phyloP scores from a whole-genome alignment of 208 protist genomes.

The Blastocrithidia nonstop region DNA sequence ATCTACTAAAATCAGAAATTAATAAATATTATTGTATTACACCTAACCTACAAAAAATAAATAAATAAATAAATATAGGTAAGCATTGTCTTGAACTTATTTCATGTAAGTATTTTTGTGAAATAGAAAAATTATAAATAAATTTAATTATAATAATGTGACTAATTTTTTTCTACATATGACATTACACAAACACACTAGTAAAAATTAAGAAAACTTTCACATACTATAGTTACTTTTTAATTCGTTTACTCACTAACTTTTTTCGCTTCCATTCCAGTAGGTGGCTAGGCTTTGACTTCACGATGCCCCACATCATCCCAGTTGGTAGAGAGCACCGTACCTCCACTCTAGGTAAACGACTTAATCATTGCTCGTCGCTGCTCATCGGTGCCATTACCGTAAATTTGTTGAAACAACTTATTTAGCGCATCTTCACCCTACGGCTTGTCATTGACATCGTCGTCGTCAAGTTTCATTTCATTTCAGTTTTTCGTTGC shows the following conservation, averaged over 20 bases:
- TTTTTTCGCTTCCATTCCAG: slow-evolving; percentile 80
- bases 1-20: not conserved
- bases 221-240: no score
- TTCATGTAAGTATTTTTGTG: no score
- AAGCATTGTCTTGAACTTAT: not conserved
- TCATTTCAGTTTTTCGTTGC: slow-evolving; percentile 67
- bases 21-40: not conserved
- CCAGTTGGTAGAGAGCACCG: slow-evolving; percentile 94
- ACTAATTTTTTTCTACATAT: not conserved
- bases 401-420: slow-evolving; percentile 91
- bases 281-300: slow-evolving; percentile 68
- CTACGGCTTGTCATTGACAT: slow-evolving; percentile 77
- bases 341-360: slow-evolving; percentile 89
- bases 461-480: slow-evolving; percentile 64
- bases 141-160: not conserved
- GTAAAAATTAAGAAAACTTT: not conserved
- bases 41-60: not conserved
- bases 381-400: slow-evolving; percentile 78
- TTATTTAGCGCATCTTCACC: slow-evolving; percentile 83
- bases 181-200: not conserved
- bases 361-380: slow-evolving; percentile 91
- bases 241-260: slow-evolving; percentile 25
- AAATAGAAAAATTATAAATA: no score
- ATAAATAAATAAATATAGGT: slow-evolving; percentile 1
- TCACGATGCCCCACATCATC: slow-evolving; percentile 81